Base-by-base conservation (phyloP, 192 early-diverging fungal species). In the Dispira simplex region DNA sequence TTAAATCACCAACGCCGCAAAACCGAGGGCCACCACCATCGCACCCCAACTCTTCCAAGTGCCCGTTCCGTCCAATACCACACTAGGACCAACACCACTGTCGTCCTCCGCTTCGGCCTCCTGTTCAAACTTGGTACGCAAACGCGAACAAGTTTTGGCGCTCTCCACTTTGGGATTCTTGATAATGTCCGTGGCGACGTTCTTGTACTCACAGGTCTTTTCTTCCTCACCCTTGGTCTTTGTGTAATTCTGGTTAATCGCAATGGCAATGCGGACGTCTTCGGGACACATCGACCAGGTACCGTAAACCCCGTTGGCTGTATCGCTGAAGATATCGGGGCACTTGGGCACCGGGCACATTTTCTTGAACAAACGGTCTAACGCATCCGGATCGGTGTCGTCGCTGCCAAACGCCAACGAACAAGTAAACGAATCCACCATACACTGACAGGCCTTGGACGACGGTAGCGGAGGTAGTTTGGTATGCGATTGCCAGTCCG, bases 401-500 rank as follows among this genome's bases (percentile, higher is more conserved):
- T 73, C 59, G 39, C 63, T 54, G 26, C 53, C 62, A 62, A 46
- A 68, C 57, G 68, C 69, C 55, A 74, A 48, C 8, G 71, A 65
- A 71, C 83, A 84, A 60, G 75, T 69, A 44, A 89, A 63, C 1
- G 75, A 77, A 45, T 82, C 69, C 56, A 81, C 65, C 82, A 86
- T 81, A 72, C 84, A 85, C 39, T 79, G 66, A 65, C 86, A 89
- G 46, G 78, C 73, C 27, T 74, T 70, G 13, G 72, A 64, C 0
- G 80, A 83, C 18, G 86, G 86, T 11, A 83, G 86, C 9, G 83
- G 82, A 10, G 86, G 81, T 20, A 89, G 68, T 63, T 10, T 70
- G 74, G 11, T 67, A 66, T 44, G 73, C 80, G 46, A 79, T 32
- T 74, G 70, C 86, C 85, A 89, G 5, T 47, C 67, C 14, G 67